These are phyloP conservation scores for Athelia psychrophila DNA, from an alignment of 1,284 basidiomycete species.

Conservation along the genomic window DNA sequence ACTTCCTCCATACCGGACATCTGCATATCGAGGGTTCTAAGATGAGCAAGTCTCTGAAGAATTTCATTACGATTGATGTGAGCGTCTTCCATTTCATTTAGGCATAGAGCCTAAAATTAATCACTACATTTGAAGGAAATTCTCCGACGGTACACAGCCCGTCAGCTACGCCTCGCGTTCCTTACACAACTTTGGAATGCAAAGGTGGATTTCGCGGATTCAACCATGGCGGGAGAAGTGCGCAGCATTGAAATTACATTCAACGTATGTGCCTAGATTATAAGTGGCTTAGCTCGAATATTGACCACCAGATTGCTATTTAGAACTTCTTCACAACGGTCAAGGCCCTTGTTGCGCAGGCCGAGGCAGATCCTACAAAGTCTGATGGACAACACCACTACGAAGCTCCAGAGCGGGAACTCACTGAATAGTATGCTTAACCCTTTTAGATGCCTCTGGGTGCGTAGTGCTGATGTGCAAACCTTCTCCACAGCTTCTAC, in stretches of 20 bases:
- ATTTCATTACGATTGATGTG: constrained; percentile 98
- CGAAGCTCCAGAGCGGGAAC: constrained; percentile 61
- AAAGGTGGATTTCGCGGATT: constrained; percentile 94
- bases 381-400: constrained; percentile 64
- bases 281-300: constrained; percentile 1
- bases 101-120: background rate
- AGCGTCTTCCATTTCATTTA: constrained; percentile 23
- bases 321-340: constrained; percentile 94
- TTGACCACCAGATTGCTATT: background rate
- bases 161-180: constrained; percentile 95
- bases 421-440: constrained; percentile 55
- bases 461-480: constrained; percentile 7
- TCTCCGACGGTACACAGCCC: constrained; percentile 79
- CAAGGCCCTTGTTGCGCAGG: constrained; percentile 75
- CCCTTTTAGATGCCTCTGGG: constrained; percentile 10
- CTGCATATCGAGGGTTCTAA: constrained; percentile 98
- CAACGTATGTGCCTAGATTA: constrained; percentile 59
- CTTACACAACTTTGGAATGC: constrained; percentile 90
- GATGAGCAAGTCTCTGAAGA: constrained; percentile 99
- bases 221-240: constrained; percentile 87
- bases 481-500: constrained; percentile 54
- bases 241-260: constrained; percentile 83
- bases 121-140: constrained; percentile 82
- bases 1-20: constrained; percentile 98
- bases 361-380: constrained; percentile 41